Conservation (phyloP, 768 basidiomycete genomes). For the Amanita inopinata region DNA sequence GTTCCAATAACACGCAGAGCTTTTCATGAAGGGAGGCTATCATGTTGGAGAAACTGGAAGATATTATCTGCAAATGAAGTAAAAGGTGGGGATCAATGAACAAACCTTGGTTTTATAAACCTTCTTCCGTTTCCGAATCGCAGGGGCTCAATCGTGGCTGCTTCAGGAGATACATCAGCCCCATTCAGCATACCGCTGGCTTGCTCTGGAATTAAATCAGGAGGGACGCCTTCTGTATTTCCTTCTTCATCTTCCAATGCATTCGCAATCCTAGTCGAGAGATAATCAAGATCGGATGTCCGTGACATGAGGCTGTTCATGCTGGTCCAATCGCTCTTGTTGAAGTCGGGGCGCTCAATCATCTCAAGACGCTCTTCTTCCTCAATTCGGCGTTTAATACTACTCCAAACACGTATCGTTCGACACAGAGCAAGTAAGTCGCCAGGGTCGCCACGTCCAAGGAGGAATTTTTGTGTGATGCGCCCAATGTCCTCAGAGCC, state of each 20-base stretch:
- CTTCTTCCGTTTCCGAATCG: slow-evolving; percentile 32
- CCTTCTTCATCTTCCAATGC: slow-evolving; percentile 27
- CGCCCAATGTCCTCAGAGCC: slow-evolving; percentile 63
- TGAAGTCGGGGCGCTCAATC: slow-evolving; percentile 20
- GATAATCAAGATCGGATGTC: slow-evolving; percentile 37
- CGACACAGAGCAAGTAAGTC: slow-evolving; percentile 59
- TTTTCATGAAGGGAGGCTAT: slow-evolving; percentile 38
- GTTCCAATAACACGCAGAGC: slow-evolving; percentile 33
- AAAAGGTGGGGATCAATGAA: slow-evolving; percentile 3
- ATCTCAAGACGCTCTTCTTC: slow-evolving; percentile 49
- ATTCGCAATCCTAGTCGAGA: slow-evolving; percentile 47
- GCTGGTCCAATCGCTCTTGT: slow-evolving; percentile 40
- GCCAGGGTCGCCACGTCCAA: slow-evolving; percentile 53
- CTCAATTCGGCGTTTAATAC: slow-evolving; percentile 38
- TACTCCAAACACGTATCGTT: slow-evolving; percentile 52
- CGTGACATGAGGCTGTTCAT: slow-evolving; percentile 43
- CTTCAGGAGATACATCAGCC: not conserved
- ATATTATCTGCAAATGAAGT: slow-evolving; percentile 2
- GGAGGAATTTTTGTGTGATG: slow-evolving; percentile 66
- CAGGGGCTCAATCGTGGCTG: slow-evolving; percentile 14
- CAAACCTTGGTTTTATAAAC: slow-evolving; percentile 60
- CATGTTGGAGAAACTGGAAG: slow-evolving; percentile 49
- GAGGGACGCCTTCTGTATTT: not conserved
- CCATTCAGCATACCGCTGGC: slow-evolving; percentile 1
- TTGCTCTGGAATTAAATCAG: slow-evolving; percentile 4